Conservation (phyloP, 2,329 filamentous ascomycete species). For the Podosphaera fusca region DNA sequence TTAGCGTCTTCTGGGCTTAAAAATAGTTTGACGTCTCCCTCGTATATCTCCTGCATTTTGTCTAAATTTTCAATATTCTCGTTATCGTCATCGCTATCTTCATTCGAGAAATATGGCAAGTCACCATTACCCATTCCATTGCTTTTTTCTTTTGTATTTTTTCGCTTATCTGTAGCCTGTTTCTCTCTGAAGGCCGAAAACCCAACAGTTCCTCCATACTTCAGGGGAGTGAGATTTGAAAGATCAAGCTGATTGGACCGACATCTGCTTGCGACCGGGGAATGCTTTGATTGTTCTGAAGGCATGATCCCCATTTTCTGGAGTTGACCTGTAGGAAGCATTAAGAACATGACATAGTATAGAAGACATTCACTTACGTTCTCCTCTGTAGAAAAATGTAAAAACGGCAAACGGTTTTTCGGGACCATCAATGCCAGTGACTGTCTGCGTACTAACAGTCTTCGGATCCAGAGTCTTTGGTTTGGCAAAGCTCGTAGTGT, state of each 20-base stretch:
- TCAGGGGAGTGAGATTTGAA: conserved; percentile 60
- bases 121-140: conserved; percentile 28
- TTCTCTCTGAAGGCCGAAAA: conserved; percentile 73
- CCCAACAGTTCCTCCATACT: conserved; percentile 67
- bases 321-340: conserved; percentile 46
- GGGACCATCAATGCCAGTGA: conserved; percentile 91
- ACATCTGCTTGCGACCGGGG: conserved; percentile 42
- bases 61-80: conserved; percentile 36
- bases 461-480: conserved; percentile 90
- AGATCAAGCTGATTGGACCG: conserved; percentile 71
- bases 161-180: conserved; percentile 31
- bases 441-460: conserved; percentile 93
- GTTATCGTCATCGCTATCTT: conserved; percentile 37
- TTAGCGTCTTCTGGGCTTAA: conserved; percentile 48
- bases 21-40: conserved; percentile 29
- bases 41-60: conserved; percentile 41
- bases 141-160: conserved; percentile 37
- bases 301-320: conserved; percentile 85
- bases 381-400: conserved; percentile 91
- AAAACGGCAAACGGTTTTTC: conserved; percentile 93
- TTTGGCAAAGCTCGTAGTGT: conserved; percentile 94
- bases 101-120: neutral
- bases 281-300: conserved; percentile 40
- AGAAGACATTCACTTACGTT: conserved; percentile 38
- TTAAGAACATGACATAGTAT: neutral